phyloP scores from a whole-genome alignment of 192 early-diverging fungal genomes.

The Cetraspora pellucida region DNA sequence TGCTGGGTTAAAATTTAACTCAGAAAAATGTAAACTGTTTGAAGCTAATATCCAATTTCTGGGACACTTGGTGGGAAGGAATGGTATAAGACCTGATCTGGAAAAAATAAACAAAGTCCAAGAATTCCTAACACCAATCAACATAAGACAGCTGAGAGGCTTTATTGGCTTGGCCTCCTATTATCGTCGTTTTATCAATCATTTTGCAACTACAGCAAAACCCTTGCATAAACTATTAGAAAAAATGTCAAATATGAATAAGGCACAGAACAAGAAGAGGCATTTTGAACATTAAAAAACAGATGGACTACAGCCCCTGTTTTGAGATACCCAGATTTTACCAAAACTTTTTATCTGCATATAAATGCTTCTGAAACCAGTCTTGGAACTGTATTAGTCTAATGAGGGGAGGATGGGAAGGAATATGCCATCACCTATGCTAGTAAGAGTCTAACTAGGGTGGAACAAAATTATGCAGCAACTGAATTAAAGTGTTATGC shows the following conservation, averaged over 20 bases:
- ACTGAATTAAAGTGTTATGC: too few species aligned
- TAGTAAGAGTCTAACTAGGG: too few species aligned
- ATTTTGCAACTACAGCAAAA: background rate
- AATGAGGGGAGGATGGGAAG: too few species aligned
- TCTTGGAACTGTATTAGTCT: too few species aligned
- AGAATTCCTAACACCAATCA: background rate
- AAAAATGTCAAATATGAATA: conserved; percentile 5
- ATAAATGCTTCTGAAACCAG: background rate
- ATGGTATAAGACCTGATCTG: background rate
- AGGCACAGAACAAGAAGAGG: background rate
- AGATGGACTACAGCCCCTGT: background rate
- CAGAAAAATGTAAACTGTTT: background rate
- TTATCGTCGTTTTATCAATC: background rate
- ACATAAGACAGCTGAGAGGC: background rate
- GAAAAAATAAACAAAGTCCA: background rate
- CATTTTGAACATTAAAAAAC: background rate
- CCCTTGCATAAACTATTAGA: background rate
- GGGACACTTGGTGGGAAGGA: background rate
- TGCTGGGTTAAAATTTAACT: background rate
- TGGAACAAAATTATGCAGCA: too few species aligned
- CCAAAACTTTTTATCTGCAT: background rate
- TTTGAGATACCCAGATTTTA: conserved; percentile 2
- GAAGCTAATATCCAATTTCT: background rate
- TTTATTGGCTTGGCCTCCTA: background rate
- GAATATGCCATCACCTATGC: too few species aligned